Evolutionary conservation across 2,329 filamentous ascomycete genomes (phyloP), one percentile per base, ranked within the genome.

Genomic region (Fonsecaea pugnacius): DNA sequence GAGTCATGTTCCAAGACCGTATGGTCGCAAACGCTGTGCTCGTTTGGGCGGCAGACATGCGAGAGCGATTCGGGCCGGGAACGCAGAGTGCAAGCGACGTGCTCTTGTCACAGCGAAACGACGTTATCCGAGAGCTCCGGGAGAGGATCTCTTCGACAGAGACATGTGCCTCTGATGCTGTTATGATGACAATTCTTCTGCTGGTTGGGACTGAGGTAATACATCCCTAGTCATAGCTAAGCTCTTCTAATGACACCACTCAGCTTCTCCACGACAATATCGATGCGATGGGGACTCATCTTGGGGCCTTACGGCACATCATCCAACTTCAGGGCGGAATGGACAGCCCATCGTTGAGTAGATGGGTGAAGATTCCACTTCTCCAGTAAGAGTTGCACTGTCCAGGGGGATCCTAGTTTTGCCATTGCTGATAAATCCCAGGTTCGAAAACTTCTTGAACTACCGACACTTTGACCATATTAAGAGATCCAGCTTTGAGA

Each of bases 191-290:
- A 6, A 60, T 60, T n/a, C 58, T 60, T 12, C 7, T 60, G 50
- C 21, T 60, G 33, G 51, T 40, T 38, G 58, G 40, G 33, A 54
- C 58, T 35, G 58, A 60, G 50, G 58, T 54, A n/a, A 46, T 50
- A 33, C n/a, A n/a, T 27, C 10, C 18, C 21, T 2, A 14, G 33
- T 51, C 4, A 35, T 4, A 30, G 46, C 3, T 6, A 12, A n/a
- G 14, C 40, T 30, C 50, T 24, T 27, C 50, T 60, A 24, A 60
- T 32, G 9, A 14, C 6, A n/a, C 21, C 7, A n/a, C 10, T n/a
- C 35, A 60, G 58, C 58, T 60, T 24, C 38, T 60, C 7, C 58
- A 60, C 48, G 50, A 60, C 50, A 60, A 60, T 16, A 53, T 60
- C 14, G 18, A 54, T 10, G 58, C 58, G 10, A 53, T 60, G 58